Conservation (phyloP, 2,329 filamentous ascomycete species). For the Curvularia verruculosa region DNA sequence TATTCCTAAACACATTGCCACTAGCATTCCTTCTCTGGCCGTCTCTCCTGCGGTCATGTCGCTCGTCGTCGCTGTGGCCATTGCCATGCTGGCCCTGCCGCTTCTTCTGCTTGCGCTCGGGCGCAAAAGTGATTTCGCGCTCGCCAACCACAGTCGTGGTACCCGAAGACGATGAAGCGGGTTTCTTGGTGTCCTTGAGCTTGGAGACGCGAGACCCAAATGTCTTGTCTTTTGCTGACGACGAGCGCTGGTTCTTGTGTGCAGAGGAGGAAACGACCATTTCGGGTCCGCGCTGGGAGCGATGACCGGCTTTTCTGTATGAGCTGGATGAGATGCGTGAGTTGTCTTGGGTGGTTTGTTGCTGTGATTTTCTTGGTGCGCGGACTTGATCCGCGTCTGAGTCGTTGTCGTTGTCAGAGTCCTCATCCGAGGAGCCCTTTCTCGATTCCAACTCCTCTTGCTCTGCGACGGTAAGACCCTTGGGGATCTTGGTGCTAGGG, state of each 20-base stretch:
- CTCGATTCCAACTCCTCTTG: conserved; percentile 60
- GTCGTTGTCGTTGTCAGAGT: conserved; percentile 36
- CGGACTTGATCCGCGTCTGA: conserved; percentile 4
- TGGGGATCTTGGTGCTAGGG: conserved; percentile 71
- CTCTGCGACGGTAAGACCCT: conserved; percentile 64
- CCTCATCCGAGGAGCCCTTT: conserved; percentile 46
- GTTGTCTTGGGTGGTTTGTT: conserved; percentile 33
- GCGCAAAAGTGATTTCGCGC: conserved; percentile 75
- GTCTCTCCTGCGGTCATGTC: conserved; percentile 49
- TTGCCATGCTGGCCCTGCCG: background rate
- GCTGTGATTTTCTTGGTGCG: conserved; percentile 33
- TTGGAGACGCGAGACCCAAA: conserved; percentile 62
- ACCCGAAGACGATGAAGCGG: conserved; percentile 6
- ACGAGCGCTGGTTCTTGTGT: conserved; percentile 39
- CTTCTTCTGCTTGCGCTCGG: conserved; percentile 57
- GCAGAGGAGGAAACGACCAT: conserved; percentile 62
- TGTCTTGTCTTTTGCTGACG: conserved; percentile 57
- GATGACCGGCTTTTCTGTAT: conserved; percentile 64
- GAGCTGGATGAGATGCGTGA: conserved; percentile 67
- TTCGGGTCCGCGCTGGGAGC: conserved; percentile 47
- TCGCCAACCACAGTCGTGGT: conserved; percentile 54
- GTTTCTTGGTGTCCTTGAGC: conserved; percentile 40
- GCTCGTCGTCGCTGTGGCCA: conserved; percentile 34
- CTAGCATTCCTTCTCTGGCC: conserved; percentile 73
- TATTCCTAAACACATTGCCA: conserved; percentile 73